These are phyloP conservation scores for Sherardia arvensis DNA, from an alignment of 257 asterid genomes.

Conservation along the genomic window DNA sequence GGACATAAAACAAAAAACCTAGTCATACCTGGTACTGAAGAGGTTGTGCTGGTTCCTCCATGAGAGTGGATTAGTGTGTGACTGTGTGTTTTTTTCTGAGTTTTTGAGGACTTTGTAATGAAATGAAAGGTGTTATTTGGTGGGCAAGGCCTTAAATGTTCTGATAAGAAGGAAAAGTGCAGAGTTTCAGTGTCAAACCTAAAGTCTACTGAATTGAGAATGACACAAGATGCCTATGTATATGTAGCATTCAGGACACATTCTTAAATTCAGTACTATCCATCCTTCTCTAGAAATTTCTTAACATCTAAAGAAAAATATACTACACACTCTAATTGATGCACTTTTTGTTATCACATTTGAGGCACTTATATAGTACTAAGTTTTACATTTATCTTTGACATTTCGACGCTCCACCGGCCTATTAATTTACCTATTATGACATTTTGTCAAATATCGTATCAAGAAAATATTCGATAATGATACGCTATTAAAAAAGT, in stretches of 20 bases:
- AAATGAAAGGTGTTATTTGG: constrained; percentile 12
- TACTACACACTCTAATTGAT: background rate
- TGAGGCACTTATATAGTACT: background rate
- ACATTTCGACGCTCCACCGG: no score
- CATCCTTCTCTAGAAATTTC: background rate
- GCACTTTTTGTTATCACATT: no score
- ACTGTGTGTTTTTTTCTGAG: constrained; percentile 3
- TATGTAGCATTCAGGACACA: background rate
- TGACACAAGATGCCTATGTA: constrained; percentile 10
- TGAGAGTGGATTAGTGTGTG: constrained; percentile 10
- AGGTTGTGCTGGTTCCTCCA: constrained; percentile 35
- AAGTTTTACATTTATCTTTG: no score
- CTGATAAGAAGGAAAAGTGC: constrained; percentile 14
- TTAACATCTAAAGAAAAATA: background rate
- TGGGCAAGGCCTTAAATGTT: constrained; percentile 4
- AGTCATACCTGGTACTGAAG: constrained; percentile 57
- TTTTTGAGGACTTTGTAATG: constrained; percentile 2
- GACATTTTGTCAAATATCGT: no score
- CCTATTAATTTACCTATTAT: no score
- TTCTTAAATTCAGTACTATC: background rate
- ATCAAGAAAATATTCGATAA: no score
- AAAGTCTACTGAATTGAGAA: constrained; percentile 1
- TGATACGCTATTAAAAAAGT: no score
- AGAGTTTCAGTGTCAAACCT: background rate
- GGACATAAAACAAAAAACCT: background rate